Evolutionary conservation across 805 yeast species (phyloP), one percentile per base, ranked within the genome.

Genomic region (Naumovozyma castellii): DNA sequence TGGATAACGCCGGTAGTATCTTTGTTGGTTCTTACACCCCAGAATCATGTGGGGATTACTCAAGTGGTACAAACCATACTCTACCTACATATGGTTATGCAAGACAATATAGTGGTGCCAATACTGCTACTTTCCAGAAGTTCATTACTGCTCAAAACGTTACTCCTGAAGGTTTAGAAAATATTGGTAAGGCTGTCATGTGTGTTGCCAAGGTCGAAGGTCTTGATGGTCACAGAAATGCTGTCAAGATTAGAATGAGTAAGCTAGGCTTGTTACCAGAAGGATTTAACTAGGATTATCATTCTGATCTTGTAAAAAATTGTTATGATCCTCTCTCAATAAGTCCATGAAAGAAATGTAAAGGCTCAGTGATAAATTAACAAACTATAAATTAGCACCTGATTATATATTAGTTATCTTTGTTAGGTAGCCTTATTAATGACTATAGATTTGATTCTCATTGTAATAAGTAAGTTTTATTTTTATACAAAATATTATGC

Each of bases 51-150:
- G 99, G 99, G 57, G 99, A 92, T 67, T 92, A 92, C 67, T 88
- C 97, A 0, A 76, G 88, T 44, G 99, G 99, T 61, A 92, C 99
- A 4, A 92, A 92, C 72, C 99, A 92, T 67, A 92, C 99, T 0
- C 73, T 92, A 53, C 99, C 99, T 43, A 92, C 99, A 0, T 92
- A 92, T 58, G 99, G 99, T 37, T 92, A 90, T 57, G 97, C 99
- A 34, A 81, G 87, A 67, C 94, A 86, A 75, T 92, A 92, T 67
- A 80, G 94, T 49, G 99, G 99, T 45, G 97, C 88, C 41, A 92
- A 92, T 68, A 92, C 97, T 18, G 80, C 87, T 37, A 87, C 97
- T 0, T 92, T 85, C 78, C 94, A 84, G 64, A 92, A 92, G 65
- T 87, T 84, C 66, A 82, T 92, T 56, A 92, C 99, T 9, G 75